Evolutionary conservation across 148 eudicot species (phyloP), one percentile per base, ranked within the genome.

Genomic region (Vaccinium vitisidaea): DNA sequence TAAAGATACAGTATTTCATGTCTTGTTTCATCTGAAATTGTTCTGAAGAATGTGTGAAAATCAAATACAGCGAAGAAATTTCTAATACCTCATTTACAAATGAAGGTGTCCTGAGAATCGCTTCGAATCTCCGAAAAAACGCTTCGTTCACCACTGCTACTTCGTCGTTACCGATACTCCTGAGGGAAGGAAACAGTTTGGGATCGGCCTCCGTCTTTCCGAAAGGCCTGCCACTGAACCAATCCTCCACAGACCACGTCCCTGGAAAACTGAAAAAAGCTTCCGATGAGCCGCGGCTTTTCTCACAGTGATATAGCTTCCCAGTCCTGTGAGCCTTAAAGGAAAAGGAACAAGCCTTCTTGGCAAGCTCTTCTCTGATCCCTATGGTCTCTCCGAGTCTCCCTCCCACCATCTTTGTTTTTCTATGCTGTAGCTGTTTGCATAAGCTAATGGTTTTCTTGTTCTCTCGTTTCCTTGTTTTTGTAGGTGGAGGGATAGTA

Each of bases 231-330:
- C 84, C 74, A 12, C 84, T 75, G 70, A 86, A 93, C 93, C 93
- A 94, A 56, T 93, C 92, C 53, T 86, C 87, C 19, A 85, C 82
- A 59, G 86, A 86, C 96, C 94, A 93, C 46, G 94, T 85, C n/a
- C 98, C 97, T 4, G 97, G 59, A 70, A 96, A 94, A 71, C 88
- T 89, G 46, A 94, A 90, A 70, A 93, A 27, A 39, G 75, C 90
- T 52, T 88, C 93, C 0, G 88, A 59, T 9, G 83, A 75, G 49
- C 91, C 39, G 46, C 86, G 48, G 53, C 61, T 80, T 71, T 80
- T 92, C 23, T 90, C 88, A 25, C 75, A 71, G 32, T 89, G 43
- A 82, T 87, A 95, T 0, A 82, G 91, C 86, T 90, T 87, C 30
- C 69, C 88, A n/a, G 85, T 56, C 78, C 48, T 90, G 88, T 96